Percentiles rank a stretch among this genome's conserved stretches.
These are phyloP conservation scores for Geotrichum australiense DNA, from an alignment of 1,139 yeast species.

Conservation along the genomic window DNA sequence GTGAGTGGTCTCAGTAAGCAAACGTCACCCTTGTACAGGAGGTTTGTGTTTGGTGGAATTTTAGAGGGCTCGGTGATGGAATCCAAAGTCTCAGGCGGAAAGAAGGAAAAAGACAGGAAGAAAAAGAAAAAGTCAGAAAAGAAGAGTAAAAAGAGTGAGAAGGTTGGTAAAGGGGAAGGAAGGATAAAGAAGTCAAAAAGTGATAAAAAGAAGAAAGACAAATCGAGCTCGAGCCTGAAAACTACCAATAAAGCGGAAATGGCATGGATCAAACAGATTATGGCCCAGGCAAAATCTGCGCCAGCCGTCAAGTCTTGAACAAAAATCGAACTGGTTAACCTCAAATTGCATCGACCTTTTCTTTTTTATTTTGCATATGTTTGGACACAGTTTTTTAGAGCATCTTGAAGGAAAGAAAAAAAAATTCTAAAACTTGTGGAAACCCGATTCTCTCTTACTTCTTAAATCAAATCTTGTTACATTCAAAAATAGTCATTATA, in stretches of 20 bases:
- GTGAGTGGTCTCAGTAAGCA: slow-evolving; percentile 32
- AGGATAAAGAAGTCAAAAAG: slow-evolving; percentile 1
- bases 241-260: slow-evolving; percentile 6
- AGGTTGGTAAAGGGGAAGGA: background rate
- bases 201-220: slow-evolving; percentile 2
- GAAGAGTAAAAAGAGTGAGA: background rate
- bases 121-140: slow-evolving; percentile 14
- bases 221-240: slow-evolving; percentile 3
- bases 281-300: slow-evolving; percentile 10
- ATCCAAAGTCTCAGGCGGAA: slow-evolving; percentile 22
- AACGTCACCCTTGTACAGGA: slow-evolving; percentile 44
- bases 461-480: too few species aligned
- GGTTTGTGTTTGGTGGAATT: slow-evolving; percentile 81
- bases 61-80: slow-evolving; percentile 62
- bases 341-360: background rate
- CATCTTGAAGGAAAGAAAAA: background rate
- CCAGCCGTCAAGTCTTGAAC: slow-evolving; percentile 1
- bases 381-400: too few species aligned
- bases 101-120: slow-evolving; percentile 13
- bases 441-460: too few species aligned
- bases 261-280: slow-evolving; percentile 15
- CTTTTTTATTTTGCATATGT: background rate
- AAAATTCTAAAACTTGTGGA: too few species aligned
- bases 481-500: too few species aligned
- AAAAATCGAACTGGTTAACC: too few species aligned